Conservation (phyloP, 2,329 filamentous ascomycete species). For the Xylaria sp. region DNA sequence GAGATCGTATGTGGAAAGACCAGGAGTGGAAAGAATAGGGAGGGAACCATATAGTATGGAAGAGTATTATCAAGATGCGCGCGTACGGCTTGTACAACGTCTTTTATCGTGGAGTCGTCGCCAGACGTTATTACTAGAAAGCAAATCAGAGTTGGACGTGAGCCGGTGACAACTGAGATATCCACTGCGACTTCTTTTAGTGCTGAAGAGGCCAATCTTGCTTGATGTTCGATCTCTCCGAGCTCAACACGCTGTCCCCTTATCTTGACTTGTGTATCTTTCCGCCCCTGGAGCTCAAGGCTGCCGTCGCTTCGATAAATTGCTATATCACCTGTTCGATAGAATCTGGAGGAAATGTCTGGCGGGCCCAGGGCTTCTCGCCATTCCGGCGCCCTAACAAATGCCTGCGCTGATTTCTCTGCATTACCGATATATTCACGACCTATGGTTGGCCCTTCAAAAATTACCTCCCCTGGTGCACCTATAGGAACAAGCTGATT, state of each 20-base stretch:
- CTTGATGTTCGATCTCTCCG: conserved; percentile 25
- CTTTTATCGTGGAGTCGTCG: background rate
- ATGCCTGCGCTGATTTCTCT: conserved; percentile 19
- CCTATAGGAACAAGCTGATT: conserved; percentile 24
- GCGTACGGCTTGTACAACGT: conserved; percentile 35
- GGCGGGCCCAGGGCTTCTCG: background rate
- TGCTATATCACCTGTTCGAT: conserved; percentile 49
- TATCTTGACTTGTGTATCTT: conserved; percentile 59
- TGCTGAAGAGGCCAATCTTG: conserved; percentile 12
- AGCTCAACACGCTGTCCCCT: conserved; percentile 57
- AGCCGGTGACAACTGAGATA: background rate
- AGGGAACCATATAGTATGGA: conserved; percentile 28
- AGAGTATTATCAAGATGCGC: conserved; percentile 30
- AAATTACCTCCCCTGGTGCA: conserved; percentile 23
- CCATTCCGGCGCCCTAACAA: conserved; percentile 17
- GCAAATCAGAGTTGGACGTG: background rate
- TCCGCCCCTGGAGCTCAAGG: conserved; percentile 51
- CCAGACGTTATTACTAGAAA: conserved; percentile 3
- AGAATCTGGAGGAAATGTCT: conserved; percentile 37
- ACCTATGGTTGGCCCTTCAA: conserved; percentile 24
- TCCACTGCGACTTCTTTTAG: conserved; percentile 36
- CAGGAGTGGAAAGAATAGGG: conserved; percentile 13
- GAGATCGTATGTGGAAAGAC: conserved; percentile 24
- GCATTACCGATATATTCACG: conserved; percentile 24
- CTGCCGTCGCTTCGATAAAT: conserved; percentile 42